phyloP scores from a whole-genome alignment of 2,329 filamentous ascomycete species.

The Mycosphaerella arachidis region DNA sequence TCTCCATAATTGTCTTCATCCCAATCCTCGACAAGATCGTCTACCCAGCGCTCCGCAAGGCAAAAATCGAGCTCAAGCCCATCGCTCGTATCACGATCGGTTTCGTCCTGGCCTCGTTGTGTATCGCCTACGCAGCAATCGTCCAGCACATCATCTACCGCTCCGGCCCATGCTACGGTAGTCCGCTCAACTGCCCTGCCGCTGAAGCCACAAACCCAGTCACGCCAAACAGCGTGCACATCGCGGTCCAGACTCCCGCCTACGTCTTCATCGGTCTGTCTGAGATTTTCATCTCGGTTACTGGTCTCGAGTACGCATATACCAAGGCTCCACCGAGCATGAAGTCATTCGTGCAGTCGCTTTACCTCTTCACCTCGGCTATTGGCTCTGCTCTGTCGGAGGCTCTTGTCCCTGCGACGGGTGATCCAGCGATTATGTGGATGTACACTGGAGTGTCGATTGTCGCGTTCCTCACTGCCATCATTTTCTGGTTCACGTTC shows the following conservation, averaged over 20 bases:
- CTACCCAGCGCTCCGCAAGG: constrained; percentile 43
- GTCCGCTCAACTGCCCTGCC: constrained; percentile 37
- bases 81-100: constrained; percentile 52
- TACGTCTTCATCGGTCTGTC: constrained; percentile 44
- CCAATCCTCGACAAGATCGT: constrained; percentile 43
- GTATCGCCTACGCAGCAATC: constrained; percentile 54
- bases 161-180: constrained; percentile 50
- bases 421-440: constrained; percentile 63
- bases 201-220: constrained; percentile 27
- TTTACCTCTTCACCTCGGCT: constrained; percentile 59
- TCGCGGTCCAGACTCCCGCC: constrained; percentile 43
- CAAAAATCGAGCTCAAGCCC: constrained; percentile 42
- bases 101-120: constrained; percentile 50
- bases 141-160: constrained; percentile 55
- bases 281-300: constrained; percentile 47
- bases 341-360: constrained; percentile 49
- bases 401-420: constrained; percentile 56
- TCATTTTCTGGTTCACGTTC: constrained; percentile 30
- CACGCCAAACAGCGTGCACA: constrained; percentile 41
- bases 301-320: constrained; percentile 46
- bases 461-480: constrained; percentile 19
- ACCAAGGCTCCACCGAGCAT: constrained; percentile 44
- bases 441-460: constrained; percentile 41
- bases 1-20: constrained; percentile 45
- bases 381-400: constrained; percentile 58